Base-by-base conservation (phyloP, 2,329 filamentous ascomycete species). In the Paramyrothecium roridum region DNA sequence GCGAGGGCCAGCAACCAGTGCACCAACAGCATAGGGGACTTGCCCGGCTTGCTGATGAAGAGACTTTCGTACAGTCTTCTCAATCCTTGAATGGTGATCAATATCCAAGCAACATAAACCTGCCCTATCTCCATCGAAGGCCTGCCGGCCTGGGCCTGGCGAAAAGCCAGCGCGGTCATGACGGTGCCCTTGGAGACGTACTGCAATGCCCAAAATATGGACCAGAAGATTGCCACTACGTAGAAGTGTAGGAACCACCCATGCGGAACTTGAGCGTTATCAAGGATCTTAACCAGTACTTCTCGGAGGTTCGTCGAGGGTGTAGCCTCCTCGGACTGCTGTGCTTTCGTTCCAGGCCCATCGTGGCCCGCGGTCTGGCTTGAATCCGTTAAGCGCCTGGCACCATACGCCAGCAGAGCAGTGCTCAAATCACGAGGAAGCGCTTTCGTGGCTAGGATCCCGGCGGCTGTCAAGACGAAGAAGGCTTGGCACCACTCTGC, bases 211-310 rank as follows among this genome's bases (percentile, higher is more conserved):
- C 93, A 97, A 69, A 93, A 89, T 4, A 84, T 65, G 1, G 90
- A 93, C 56, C 84, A 86, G 2, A 76, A 67, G 4, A 92, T 74
- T 3, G 90, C 93, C 37, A 86, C 70, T 53, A 89, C 67, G 70
- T 99, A 98, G 74, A 96, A 98, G 63, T 95, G 89, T 47, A 80
- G 82, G 71, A 98, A 98, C 86, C 90, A 98, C 58, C 82, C 82
- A 73, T 98, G 95, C 21, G 93, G 92, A 37, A 97, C 88, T 67
- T 84, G 83, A 61, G 74, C 73, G 52, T 60, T 60, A 46, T 65
- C 57, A 21, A 66, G 62, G 33, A 76, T 46, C 52, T 63, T 62
- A 52, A 65, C 62, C 45, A 78, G 53, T 30, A 72, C 45, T 6
- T 55, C 61, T 51, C 67, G 54, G 20, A 75, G 52, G 22, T 53